Evolutionary conservation across 108 stramenopile genomes (phyloP), one percentile per base, ranked within the genome.

Genomic region (Thalassiosira profunda): DNA sequence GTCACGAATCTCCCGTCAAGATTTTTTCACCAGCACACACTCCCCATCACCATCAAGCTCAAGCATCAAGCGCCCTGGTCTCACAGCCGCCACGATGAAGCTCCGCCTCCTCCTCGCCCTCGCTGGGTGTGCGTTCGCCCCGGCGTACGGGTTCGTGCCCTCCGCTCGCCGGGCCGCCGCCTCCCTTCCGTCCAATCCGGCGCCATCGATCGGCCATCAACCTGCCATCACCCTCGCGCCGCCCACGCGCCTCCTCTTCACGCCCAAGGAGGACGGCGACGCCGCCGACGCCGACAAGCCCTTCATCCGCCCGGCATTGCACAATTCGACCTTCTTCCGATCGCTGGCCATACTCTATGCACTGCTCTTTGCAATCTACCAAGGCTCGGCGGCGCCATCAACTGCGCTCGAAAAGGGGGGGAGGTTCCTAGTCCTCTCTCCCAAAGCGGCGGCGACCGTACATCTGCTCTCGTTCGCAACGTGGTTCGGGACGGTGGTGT

Each of bases 401-500:
- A 36, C 30, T 44, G 40, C 61, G 8, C 28, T 76, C 9, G 46
- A 31, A 23, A 76, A 60, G 36, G 17, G 67, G 6, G 75, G 75
- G 9, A 76, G 48, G 26, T 36, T 54, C 35, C 31, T 68, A 8
- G 31, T 76, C 34, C 40, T 81, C 11, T 51, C 81, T 9, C 58
- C 79, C n/a, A 70, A 72, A 42, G 76, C 65, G 15, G 62, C 76
- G 17, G 82, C 84, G 11, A 52, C 82, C 24, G 28, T 87, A 18
- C 89, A 90, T 48, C 33, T 87, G 6, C 76, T 90, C 21, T 80
- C 89, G 0, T 87, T 87, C 61, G 65, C 65, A 12, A 85, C 84
- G 6, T 90, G 89, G 89, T 90, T 90, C 49, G 89, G 89, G 2
- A 81, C 82, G 12, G 81, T 75, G n/a, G 67, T 84, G 0, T 87